Evolutionary conservation across 345 rosid genomes (phyloP).

Genomic region (Salix suchowensis): DNA sequence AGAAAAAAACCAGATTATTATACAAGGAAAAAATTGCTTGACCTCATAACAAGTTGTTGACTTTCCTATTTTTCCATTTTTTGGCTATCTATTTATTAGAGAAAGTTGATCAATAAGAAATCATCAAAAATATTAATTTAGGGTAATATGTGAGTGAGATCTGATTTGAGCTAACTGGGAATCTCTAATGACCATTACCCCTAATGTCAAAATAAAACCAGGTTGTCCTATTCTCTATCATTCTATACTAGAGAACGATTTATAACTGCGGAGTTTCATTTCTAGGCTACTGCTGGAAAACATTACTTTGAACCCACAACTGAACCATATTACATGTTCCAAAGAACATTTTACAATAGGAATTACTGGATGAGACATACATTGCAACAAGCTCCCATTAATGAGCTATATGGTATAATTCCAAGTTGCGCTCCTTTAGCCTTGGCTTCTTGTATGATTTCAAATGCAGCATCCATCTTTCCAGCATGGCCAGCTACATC

Average conservation of each 20-base stretch:
- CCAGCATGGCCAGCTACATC: constrained; percentile 89
- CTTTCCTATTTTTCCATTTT: background rate
- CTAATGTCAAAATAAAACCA: too few species aligned
- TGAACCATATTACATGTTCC: background rate
- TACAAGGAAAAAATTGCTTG: background rate
- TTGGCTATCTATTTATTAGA: background rate
- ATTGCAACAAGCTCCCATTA: constrained; percentile 98
- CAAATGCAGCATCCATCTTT: constrained; percentile 71
- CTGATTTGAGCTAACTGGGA: background rate
- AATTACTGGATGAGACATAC: constrained; percentile 43
- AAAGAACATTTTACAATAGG: background rate
- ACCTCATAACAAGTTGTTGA: background rate
- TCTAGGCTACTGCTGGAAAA: background rate
- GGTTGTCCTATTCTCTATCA: too few species aligned
- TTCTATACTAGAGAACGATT: too few species aligned
- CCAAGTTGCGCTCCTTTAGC: constrained; percentile 57
- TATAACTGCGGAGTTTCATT: background rate
- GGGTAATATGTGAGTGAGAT: too few species aligned
- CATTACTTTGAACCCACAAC: background rate
- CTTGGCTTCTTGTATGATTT: constrained; percentile 58
- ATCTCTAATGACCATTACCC: too few species aligned
- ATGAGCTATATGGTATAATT: constrained; percentile 77
- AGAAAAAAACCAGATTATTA: background rate
- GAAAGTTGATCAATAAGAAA: background rate
- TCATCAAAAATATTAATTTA: background rate